Conservation (phyloP, 2,329 filamentous ascomycete species). For the Hirsutella rhossiliensis region DNA sequence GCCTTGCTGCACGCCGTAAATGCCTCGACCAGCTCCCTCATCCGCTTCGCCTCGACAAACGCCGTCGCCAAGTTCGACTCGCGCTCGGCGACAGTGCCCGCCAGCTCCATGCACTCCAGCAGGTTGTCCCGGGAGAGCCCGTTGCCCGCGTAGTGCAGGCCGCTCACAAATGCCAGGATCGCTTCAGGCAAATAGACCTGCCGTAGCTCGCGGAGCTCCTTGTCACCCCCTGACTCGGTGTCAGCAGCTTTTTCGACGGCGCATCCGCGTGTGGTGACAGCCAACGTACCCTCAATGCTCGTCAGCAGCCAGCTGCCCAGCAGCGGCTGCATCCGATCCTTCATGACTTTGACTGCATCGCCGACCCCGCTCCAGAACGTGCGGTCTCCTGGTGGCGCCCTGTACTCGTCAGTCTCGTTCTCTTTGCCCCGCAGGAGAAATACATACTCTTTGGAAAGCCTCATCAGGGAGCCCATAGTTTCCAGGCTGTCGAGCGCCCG, state of each 20-base stretch:
- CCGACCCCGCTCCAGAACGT: constrained; percentile 44
- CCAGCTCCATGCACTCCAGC: constrained; percentile 78
- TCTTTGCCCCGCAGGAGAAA: constrained; percentile 7
- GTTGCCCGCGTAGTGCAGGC: constrained; percentile 67
- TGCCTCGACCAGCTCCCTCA: constrained; percentile 64
- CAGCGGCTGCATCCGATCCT: constrained; percentile 46
- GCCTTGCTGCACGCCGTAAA: constrained; percentile 70
- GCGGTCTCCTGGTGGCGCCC: constrained; percentile 23
- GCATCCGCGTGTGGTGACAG: too few species aligned
- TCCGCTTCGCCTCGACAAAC: constrained; percentile 52
- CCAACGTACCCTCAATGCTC: constrained; percentile 39
- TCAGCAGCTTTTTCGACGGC: background rate
- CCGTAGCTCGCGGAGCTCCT: constrained; percentile 53
- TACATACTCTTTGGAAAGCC: constrained; percentile 39
- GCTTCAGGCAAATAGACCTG: constrained; percentile 76
- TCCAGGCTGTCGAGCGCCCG: constrained; percentile 56
- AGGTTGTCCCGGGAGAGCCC: constrained; percentile 64
- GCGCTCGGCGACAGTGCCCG: constrained; percentile 60
- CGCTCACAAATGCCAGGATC: constrained; percentile 70
- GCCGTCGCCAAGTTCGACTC: constrained; percentile 52
- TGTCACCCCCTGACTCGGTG: constrained; percentile 29
- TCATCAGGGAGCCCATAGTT: constrained; percentile 45
- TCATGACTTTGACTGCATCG: constrained; percentile 39
- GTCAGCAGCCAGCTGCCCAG: constrained; percentile 51
- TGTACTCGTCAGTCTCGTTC: constrained; percentile 10